phyloP scores from a whole-genome alignment of 768 basidiomycete genomes.

The Lentinus tigrinus region DNA sequence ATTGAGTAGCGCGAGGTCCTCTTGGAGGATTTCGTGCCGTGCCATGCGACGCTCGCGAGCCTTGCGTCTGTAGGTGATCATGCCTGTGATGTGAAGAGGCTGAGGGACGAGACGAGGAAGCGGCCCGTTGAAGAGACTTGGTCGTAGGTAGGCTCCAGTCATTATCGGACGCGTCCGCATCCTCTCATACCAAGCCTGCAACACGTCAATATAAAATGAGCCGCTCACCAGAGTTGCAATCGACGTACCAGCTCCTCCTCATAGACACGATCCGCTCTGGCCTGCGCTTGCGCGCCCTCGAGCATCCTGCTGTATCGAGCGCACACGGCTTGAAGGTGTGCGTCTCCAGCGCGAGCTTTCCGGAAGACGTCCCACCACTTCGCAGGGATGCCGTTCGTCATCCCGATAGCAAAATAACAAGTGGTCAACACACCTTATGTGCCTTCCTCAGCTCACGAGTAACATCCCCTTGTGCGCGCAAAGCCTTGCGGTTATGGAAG shows the following conservation, averaged over 20 bases:
- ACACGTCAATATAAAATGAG: not conserved
- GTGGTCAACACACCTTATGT: constrained; percentile 48
- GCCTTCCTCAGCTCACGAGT: constrained; percentile 46
- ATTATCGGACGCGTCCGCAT: constrained; percentile 63
- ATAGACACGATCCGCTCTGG: constrained; percentile 45
- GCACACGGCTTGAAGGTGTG: constrained; percentile 44
- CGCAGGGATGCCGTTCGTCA: not conserved
- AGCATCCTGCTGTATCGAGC: constrained; percentile 61
- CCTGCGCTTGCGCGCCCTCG: constrained; percentile 45
- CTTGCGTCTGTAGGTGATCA: constrained; percentile 54
- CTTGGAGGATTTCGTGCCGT: constrained; percentile 20
- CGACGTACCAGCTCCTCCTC: constrained; percentile 52
- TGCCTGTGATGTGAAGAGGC: constrained; percentile 65
- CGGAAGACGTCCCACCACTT: constrained; percentile 64
- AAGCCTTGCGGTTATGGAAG: constrained; percentile 50
- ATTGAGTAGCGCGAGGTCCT: constrained; percentile 31
- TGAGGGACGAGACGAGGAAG: constrained; percentile 82
- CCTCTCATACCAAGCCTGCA: constrained; percentile 54
- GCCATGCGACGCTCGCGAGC: constrained; percentile 46
- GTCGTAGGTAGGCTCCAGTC: constrained; percentile 69
- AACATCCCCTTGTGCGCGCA: constrained; percentile 55
- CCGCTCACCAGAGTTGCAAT: not conserved
- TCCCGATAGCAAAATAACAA: not conserved
- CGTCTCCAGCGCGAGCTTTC: constrained; percentile 54
- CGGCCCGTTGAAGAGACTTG: constrained; percentile 62